A percentile compares a stretch with the other conserved stretches of the same genome.
Conservation (phyloP, 495 filamentous ascomycete genomes). For the Diplogelasinospora grovesii region DNA sequence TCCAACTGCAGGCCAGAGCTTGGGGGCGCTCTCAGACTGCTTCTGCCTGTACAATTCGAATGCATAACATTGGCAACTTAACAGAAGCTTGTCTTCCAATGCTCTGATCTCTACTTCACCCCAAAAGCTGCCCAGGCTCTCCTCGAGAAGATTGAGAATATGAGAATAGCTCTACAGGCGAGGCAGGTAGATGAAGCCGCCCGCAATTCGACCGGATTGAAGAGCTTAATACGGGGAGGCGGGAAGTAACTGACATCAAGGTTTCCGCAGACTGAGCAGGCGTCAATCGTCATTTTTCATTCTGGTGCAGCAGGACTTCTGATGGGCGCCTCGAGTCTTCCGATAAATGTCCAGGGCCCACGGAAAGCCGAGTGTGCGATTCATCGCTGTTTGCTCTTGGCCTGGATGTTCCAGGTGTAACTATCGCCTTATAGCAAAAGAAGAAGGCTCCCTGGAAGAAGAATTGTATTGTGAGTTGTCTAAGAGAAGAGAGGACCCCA, state of each 20-base stretch:
- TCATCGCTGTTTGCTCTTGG: too few species aligned
- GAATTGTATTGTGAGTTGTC: too few species aligned
- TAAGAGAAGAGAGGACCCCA: too few species aligned
- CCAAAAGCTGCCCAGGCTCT: background rate
- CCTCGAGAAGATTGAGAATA: slow-evolving; percentile 1
- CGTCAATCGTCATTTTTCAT: too few species aligned
- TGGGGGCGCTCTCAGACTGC: background rate
- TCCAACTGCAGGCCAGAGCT: background rate
- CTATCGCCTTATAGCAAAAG: too few species aligned
- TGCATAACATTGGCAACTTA: background rate
- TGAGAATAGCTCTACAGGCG: background rate
- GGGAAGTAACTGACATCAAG: background rate
- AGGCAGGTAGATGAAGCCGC: background rate
- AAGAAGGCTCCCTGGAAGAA: too few species aligned
- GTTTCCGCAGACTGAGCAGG: slow-evolving; percentile 1
- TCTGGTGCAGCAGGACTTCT: too few species aligned
- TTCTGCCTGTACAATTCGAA: slow-evolving; percentile 1
- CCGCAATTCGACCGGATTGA: background rate
- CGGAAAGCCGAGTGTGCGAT: too few species aligned
- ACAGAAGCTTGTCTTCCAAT: background rate
- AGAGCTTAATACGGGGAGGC: background rate
- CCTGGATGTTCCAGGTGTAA: too few species aligned
- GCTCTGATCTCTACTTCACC: background rate
- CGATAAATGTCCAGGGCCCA: too few species aligned
- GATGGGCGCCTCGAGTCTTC: too few species aligned